Base-by-base conservation (phyloP, 108 stramenopile genomes). In the Chaetoceros tenuissimus region DNA sequence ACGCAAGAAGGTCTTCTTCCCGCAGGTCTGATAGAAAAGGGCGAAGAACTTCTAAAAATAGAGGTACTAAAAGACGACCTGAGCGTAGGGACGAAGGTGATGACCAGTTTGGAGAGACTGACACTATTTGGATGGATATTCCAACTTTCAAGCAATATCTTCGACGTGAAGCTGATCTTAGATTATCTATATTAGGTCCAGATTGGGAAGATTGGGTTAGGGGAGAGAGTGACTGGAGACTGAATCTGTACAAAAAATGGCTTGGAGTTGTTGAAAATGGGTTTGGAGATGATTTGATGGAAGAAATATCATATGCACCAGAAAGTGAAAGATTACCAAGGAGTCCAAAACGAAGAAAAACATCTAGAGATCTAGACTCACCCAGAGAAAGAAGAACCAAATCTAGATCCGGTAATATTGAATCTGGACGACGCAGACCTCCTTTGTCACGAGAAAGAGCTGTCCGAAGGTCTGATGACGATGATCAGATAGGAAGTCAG, bases 231-330 rank as follows among this genome's bases (percentile, higher is more conserved):
- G 66, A 79, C 23, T 91, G 85, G 89, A 60, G 89, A 51, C 66
- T 78, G 48, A 61, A 85, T 53, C 66, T 87, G 54, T 91, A 91
- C 67, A 87, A 91, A 55, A 58, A 72, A 27, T 91, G 85, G 84
- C 68, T 91, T 34, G 76, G 69, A 64, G 68, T 62, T 40, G 45
- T 87, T 49, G 63, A 84, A 64, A 72, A 83, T 43, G 85, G 85
- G 13, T 69, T 87, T 31, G 85, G 85, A 3, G 78, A 73, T 5
- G 34, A 40, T 40, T 5, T 40, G 8, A 40, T 40, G 34, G 34
- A 40, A 40, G 34, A 40, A 10, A 10, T 40, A 13, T 40, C 5
- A 5, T 10, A 13, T 40, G 34, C 13, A 10, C 34, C 34, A 40
- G 8, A 5, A 5, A 40, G 34, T 40, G 34, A 40, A 40, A 5